phyloP scores from a whole-genome alignment of 768 basidiomycete species.

The Agaricus bisporus region DNA sequence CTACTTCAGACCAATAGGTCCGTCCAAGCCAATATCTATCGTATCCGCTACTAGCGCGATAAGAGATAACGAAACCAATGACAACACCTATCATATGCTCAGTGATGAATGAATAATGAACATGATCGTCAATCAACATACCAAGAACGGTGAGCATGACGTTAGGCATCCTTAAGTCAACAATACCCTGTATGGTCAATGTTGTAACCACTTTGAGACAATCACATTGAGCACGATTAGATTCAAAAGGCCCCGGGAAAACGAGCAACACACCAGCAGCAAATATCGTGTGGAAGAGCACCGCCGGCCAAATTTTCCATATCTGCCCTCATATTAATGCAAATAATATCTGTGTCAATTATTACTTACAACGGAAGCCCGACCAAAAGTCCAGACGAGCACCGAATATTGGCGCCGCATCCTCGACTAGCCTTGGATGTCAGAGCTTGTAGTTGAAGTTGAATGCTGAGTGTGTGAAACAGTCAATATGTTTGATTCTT shows the following conservation, averaged over 20 bases:
- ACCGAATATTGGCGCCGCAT: conserved; percentile 18
- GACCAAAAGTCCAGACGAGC: conserved; percentile 27
- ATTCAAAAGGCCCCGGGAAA: neutral
- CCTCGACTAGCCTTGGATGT: too few species aligned
- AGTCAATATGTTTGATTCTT: too few species aligned
- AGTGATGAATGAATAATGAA: neutral
- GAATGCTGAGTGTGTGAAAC: too few species aligned
- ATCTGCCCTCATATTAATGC: conserved; percentile 25
- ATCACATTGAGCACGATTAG: neutral
- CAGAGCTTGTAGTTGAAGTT: too few species aligned
- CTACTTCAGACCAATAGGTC: conserved; percentile 50
- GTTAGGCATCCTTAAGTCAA: conserved; percentile 42
- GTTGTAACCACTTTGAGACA: conserved; percentile 32
- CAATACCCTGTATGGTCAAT: conserved; percentile 31
- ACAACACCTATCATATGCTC: conserved; percentile 31
- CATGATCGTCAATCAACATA: conserved; percentile 16
- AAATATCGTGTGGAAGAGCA: conserved; percentile 53
- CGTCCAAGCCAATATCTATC: conserved; percentile 61
- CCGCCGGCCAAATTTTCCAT: conserved; percentile 65
- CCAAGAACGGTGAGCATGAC: conserved; percentile 60
- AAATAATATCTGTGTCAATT: neutral
- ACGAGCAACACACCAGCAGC: conserved; percentile 33
- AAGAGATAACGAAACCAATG: conserved; percentile 62
- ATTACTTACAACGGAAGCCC: conserved; percentile 24
- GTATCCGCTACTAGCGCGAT: conserved; percentile 57